These are phyloP conservation scores for Fabrea salina DNA, from an alignment of 169 alveolate genomes.

Conservation along the genomic window DNA sequence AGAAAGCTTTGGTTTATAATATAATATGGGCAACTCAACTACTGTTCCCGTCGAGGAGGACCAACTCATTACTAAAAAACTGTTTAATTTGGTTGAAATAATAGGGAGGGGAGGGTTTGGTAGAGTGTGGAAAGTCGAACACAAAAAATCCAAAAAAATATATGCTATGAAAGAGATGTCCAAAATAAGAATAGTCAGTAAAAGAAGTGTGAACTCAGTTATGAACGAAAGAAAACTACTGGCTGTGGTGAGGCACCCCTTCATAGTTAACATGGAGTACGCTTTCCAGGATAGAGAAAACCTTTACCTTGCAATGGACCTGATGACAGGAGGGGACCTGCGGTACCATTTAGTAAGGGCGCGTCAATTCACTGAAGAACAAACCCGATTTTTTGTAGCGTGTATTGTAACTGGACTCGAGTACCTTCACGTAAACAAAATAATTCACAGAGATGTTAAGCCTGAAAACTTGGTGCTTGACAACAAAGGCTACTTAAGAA, in stretches of 20 bases:
- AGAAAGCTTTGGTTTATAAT: too few relatives aligned
- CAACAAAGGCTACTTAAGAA: conserved; percentile 53
- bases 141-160: conserved; percentile 39
- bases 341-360: conserved; percentile 58
- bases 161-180: conserved; percentile 71
- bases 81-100: too few relatives aligned
- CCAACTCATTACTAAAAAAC: too few relatives aligned
- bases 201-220: conserved; percentile 55
- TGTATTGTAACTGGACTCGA: too few relatives aligned
- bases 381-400: too few relatives aligned
- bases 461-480: conserved; percentile 71
- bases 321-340: conserved; percentile 66
- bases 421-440: conserved; percentile 61
- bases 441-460: conserved; percentile 72
- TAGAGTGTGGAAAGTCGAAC: conserved; percentile 54
- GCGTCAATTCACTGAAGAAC: conserved; percentile 51
- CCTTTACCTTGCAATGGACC: conserved; percentile 55
- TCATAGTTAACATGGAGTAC: conserved; percentile 53
- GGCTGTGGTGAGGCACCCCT: conserved; percentile 49
- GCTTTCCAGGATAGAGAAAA: conserved; percentile 64
- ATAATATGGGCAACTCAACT: too few relatives aligned
- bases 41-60: too few relatives aligned
- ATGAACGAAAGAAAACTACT: conserved; percentile 54
- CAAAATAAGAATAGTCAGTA: conserved; percentile 41
- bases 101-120: too few relatives aligned